Percentiles rank a stretch among this genome's conserved stretches.
phyloP scores from a whole-genome alignment of 2,329 filamentous ascomycete genomes.

The Colletotrichum sublineola region DNA sequence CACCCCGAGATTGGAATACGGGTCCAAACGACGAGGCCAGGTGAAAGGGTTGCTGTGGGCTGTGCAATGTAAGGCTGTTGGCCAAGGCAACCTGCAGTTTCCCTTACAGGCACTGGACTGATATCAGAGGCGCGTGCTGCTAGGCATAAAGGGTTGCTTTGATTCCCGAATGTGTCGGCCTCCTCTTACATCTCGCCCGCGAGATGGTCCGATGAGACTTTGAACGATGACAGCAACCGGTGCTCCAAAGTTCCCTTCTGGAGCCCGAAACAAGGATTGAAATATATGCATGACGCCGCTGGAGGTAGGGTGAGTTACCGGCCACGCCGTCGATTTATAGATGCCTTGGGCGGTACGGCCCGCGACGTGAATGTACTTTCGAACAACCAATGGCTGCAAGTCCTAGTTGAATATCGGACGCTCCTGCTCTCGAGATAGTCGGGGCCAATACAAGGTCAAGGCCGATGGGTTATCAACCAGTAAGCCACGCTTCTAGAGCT shows the following conservation, averaged over 20 bases:
- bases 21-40: background rate
- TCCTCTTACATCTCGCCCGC: background rate
- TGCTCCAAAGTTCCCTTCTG: background rate
- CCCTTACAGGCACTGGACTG: background rate
- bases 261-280: background rate
- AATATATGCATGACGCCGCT: background rate
- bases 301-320: background rate
- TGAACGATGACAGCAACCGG: background rate
- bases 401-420: background rate
- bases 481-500: background rate
- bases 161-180: background rate
- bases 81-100: too few species aligned
- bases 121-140: background rate
- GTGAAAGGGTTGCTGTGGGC: background rate
- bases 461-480: background rate
- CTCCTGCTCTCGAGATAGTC: background rate
- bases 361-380: too few species aligned
- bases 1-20: background rate
- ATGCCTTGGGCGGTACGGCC: too few species aligned
- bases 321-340: background rate
- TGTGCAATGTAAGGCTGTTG: background rate
- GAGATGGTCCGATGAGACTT: background rate
- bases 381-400: too few species aligned
- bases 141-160: background rate
- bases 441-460: background rate